Evolutionary conservation across 768 basidiomycete species (phyloP).

Genomic region (Calocybe indica): DNA sequence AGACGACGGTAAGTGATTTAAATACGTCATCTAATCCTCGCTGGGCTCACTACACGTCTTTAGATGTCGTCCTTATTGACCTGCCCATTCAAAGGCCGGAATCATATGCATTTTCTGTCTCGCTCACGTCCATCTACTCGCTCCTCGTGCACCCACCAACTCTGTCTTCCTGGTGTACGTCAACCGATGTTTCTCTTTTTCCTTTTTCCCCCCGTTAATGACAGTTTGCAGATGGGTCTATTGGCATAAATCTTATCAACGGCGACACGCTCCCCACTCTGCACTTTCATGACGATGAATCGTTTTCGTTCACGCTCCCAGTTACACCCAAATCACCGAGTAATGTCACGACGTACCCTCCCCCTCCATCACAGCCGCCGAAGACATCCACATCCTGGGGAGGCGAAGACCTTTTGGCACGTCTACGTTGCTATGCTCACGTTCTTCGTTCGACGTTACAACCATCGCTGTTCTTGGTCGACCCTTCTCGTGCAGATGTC

Average conservation of each 20-base stretch:
- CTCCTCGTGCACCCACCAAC: slow-evolving; percentile 81
- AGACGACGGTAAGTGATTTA: slow-evolving; percentile 54
- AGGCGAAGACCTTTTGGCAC: slow-evolving; percentile 78
- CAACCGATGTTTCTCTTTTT: slow-evolving; percentile 9
- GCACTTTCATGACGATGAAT: slow-evolving; percentile 97
- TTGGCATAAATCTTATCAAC: slow-evolving; percentile 84
- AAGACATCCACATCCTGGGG: slow-evolving; percentile 64
- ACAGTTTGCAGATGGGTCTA: slow-evolving; percentile 62
- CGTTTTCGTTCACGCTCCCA: slow-evolving; percentile 64
- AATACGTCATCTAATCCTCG: slow-evolving; percentile 1
- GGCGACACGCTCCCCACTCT: slow-evolving; percentile 84
- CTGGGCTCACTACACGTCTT: neutral
- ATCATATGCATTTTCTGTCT: slow-evolving; percentile 94
- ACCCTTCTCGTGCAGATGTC: slow-evolving; percentile 89
- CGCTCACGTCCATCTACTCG: slow-evolving; percentile 84
- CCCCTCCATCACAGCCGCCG: slow-evolving; percentile 41
- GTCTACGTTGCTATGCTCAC: slow-evolving; percentile 71
- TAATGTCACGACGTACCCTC: slow-evolving; percentile 47
- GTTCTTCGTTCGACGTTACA: slow-evolving; percentile 84
- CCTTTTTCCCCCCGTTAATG: slow-evolving; percentile 4
- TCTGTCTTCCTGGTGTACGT: slow-evolving; percentile 74
- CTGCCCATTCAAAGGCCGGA: slow-evolving; percentile 79
- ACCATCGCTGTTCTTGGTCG: slow-evolving; percentile 81
- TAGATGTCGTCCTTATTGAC: slow-evolving; percentile 83
- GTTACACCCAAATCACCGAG: slow-evolving; percentile 29